phyloP scores from a whole-genome alignment of 345 rosid genomes.

The Lepidium africanum region DNA sequence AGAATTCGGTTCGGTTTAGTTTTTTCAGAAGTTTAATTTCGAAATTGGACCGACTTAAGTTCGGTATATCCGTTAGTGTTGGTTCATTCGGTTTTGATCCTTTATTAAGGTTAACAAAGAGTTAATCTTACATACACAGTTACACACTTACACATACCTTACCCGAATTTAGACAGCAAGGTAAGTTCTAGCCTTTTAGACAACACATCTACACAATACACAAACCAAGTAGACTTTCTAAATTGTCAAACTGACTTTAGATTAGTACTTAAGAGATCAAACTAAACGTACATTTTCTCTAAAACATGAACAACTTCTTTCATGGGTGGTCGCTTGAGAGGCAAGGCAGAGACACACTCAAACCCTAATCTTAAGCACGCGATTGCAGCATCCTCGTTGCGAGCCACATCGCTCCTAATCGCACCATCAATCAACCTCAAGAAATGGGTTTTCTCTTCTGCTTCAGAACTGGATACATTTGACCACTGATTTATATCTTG shows the following conservation, averaged over 20 bases:
- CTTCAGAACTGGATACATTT: constrained; percentile 14
- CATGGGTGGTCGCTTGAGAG: constrained; percentile 85
- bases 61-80: background rate
- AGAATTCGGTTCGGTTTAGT: background rate
- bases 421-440: constrained; percentile 52
- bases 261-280: background rate
- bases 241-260: background rate
- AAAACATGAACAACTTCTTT: constrained; percentile 65
- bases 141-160: too few species aligned
- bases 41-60: background rate
- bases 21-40: background rate
- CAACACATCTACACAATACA: constrained; percentile 1
- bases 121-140: background rate
- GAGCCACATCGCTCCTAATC: constrained; percentile 48
- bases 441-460: constrained; percentile 44
- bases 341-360: constrained; percentile 53
- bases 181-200: background rate
- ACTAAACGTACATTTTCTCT: constrained; percentile 39
- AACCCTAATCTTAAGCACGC: constrained; percentile 63
- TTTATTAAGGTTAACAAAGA: background rate
- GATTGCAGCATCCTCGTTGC: constrained; percentile 44
- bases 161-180: background rate
- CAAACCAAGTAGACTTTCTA: background rate
- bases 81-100: background rate
- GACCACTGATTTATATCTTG: constrained; percentile 52